These are phyloP conservation scores for Arthrinium phaeospermum DNA, from an alignment of 2,329 filamentous ascomycete genomes.

Conservation along the genomic window DNA sequence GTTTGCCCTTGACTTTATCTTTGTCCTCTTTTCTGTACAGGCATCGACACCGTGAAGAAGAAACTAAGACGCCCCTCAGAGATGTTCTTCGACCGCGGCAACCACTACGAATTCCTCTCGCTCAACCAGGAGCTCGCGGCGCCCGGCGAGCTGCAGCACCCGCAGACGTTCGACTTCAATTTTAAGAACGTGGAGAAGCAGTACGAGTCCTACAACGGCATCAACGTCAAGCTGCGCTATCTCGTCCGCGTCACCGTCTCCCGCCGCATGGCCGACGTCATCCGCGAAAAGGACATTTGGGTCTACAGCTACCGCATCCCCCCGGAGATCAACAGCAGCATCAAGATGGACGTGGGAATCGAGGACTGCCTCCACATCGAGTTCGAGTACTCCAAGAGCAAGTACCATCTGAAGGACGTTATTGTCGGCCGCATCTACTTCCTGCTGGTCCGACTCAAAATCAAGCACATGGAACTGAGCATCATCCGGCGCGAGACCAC, in stretches of 20 bases:
- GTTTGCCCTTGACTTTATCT: slow-evolving; percentile 20
- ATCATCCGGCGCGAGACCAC: slow-evolving; percentile 98
- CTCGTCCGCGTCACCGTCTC: slow-evolving; percentile 97
- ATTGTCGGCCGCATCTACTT: slow-evolving; percentile 99
- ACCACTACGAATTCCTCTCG: slow-evolving; percentile 98
- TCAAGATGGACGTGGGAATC: slow-evolving; percentile 99
- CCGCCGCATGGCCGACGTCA: slow-evolving; percentile 95
- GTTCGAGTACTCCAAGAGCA: slow-evolving; percentile 99
- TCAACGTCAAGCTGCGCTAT: slow-evolving; percentile 99
- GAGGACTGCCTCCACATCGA: slow-evolving; percentile 99
- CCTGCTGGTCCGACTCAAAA: slow-evolving; percentile 93
- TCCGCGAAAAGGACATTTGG: slow-evolving; percentile 99
- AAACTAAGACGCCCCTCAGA: slow-evolving; percentile 60
- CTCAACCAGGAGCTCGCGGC: slow-evolving; percentile 96
- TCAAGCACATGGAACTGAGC: slow-evolving; percentile 99
- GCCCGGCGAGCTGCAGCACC: slow-evolving; percentile 96
- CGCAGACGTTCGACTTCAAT: slow-evolving; percentile 98
- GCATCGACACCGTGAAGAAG: slow-evolving; percentile 20
- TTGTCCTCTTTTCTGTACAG: slow-evolving; percentile 22
- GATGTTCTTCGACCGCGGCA: slow-evolving; percentile 99
- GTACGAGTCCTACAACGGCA: slow-evolving; percentile 99
- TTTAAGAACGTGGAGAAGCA: slow-evolving; percentile 99
- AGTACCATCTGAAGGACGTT: slow-evolving; percentile 98
- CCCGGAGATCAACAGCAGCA: slow-evolving; percentile 95
- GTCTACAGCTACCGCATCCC: slow-evolving; percentile 98